Percentiles rank a stretch among this genome's conserved stretches.
Conservation (phyloP, 495 filamentous ascomycete genomes). For the Emericellopsis terricola region DNA sequence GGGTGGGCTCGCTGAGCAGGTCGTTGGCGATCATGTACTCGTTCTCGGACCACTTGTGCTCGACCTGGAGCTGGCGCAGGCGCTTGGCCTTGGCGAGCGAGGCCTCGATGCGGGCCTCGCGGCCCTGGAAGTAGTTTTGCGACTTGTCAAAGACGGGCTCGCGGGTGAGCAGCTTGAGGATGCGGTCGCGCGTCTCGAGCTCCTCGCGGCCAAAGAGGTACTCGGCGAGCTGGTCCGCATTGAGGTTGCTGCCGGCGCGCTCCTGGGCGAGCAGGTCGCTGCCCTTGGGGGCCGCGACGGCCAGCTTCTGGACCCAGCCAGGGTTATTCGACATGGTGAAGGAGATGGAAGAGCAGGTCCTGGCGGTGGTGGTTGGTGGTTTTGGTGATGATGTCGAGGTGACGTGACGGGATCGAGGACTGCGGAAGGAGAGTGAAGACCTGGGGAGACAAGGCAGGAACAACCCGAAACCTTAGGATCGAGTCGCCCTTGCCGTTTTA, state of each 20-base stretch:
- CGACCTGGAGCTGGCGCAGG: slow-evolving; percentile 40
- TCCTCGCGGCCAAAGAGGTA: slow-evolving; percentile 41
- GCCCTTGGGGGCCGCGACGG: neutral
- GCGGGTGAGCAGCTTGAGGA: slow-evolving; percentile 35
- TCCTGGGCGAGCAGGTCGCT: neutral
- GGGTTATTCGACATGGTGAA: no score
- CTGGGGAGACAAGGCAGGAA: no score
- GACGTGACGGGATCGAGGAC: no score
- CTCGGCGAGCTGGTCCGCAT: slow-evolving; percentile 39
- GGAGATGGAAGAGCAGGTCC: no score
- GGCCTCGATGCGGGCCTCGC: slow-evolving; percentile 43
- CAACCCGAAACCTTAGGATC: no score
- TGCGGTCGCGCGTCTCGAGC: slow-evolving; percentile 30
- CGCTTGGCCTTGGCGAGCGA: slow-evolving; percentile 46
- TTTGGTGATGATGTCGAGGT: no score
- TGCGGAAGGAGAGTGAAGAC: no score
- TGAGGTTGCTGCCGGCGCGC: no score
- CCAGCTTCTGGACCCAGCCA: no score
- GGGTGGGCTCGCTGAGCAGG: slow-evolving; percentile 45
- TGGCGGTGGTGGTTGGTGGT: no score
- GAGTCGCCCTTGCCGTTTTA: no score
- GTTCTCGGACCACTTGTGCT: slow-evolving; percentile 44
- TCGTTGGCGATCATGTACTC: slow-evolving; percentile 40
- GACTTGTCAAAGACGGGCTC: slow-evolving; percentile 53
- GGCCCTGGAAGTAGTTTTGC: slow-evolving; percentile 45